phyloP scores from a whole-genome alignment of 192 early-diverging fungal species.

The Coemansia javaensis region DNA sequence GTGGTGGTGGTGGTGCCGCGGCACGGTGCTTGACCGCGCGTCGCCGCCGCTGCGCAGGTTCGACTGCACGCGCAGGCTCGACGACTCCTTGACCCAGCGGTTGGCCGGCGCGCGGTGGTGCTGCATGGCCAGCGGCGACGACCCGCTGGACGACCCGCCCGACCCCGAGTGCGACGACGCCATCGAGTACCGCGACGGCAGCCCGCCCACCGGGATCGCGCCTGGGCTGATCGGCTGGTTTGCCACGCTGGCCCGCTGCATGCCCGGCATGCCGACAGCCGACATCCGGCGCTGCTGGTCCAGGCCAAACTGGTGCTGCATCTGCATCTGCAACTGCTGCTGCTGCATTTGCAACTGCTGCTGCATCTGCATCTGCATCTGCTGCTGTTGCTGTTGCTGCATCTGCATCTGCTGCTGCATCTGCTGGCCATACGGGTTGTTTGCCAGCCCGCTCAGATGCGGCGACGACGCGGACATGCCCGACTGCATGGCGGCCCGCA shows the following conservation, averaged over 20 bases:
- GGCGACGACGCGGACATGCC: conserved; percentile 49
- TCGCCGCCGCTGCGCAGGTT: conserved; percentile 9
- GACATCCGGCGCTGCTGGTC: conserved; percentile 48
- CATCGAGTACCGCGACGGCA: conserved; percentile 46
- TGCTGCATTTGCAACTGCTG: conserved; percentile 15
- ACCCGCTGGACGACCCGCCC: conserved; percentile 34
- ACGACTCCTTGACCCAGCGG: conserved; percentile 50
- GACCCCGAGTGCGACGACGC: conserved; percentile 42
- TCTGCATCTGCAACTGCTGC: conserved; percentile 2
- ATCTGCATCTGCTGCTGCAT: conserved; percentile 24
- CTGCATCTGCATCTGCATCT: neutral
- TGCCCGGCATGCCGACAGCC: neutral
- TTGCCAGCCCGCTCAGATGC: conserved; percentile 28
- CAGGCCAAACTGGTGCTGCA: conserved; percentile 5
- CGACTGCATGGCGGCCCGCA: conserved; percentile 51
- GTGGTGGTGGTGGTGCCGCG: conserved; percentile 35
- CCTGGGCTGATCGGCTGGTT: conserved; percentile 15
- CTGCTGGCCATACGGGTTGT: conserved; percentile 21
- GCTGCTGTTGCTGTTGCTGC: conserved; percentile 16
- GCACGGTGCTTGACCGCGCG: conserved; percentile 36
- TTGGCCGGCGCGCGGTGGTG: conserved; percentile 27
- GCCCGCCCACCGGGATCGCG: too few species aligned
- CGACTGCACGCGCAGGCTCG: conserved; percentile 34
- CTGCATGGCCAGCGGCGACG: conserved; percentile 37
- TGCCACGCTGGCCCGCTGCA: conserved; percentile 9